Conservation (phyloP, 129 eudicot genomes). For the Silybum marianum region DNA sequence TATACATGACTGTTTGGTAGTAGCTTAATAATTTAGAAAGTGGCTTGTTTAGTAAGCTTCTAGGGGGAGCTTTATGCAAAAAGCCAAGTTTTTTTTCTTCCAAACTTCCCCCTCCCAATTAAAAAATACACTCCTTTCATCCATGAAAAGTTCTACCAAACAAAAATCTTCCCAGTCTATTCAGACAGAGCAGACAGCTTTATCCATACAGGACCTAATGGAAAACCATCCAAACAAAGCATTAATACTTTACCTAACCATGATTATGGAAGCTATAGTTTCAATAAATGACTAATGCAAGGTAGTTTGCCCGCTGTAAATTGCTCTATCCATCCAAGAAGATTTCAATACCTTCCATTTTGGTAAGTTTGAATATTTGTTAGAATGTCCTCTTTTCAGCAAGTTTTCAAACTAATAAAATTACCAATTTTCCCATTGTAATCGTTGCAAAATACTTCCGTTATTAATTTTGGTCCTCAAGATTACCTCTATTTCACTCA, state of each 20-base stretch:
- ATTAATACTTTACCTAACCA: slow-evolving; percentile 12
- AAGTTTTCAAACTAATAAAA: background rate
- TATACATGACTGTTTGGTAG: too few relatives aligned
- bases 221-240: background rate
- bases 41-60: too few relatives aligned
- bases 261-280: background rate
- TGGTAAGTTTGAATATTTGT: slow-evolving; percentile 13
- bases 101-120: too few relatives aligned
- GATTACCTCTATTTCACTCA: background rate
- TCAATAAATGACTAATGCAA: background rate
- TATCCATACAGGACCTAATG: too few relatives aligned
- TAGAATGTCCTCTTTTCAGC: slow-evolving; percentile 3
- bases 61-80: too few relatives aligned
- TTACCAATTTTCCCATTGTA: background rate
- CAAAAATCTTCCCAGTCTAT: too few relatives aligned
- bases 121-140: too few relatives aligned
- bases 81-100: too few relatives aligned
- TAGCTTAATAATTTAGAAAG: too few relatives aligned
- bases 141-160: too few relatives aligned
- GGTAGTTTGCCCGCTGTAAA: background rate
- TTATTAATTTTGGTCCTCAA: background rate
- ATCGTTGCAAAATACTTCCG: background rate
- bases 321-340: background rate
- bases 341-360: background rate
- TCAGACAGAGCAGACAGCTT: too few relatives aligned